Conservation (phyloP, 495 filamentous ascomycete species). For the Lasiosphaeriaceae sp. region DNA sequence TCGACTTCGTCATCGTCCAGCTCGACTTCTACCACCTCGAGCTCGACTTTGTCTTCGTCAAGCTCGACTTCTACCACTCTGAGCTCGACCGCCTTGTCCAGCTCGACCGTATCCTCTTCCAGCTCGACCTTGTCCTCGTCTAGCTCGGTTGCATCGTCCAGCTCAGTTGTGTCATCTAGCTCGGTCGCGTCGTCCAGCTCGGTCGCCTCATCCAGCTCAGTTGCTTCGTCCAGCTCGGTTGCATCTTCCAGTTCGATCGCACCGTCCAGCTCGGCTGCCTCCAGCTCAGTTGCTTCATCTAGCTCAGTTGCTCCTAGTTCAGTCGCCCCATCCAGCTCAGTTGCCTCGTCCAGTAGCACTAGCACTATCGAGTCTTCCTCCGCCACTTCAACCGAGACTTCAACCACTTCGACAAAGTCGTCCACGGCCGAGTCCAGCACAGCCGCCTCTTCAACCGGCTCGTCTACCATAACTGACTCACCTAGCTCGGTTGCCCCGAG, state of each 20-base stretch:
- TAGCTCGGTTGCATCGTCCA: constrained; percentile 18
- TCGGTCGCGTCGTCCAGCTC: constrained; percentile 13
- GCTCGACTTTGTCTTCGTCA: background rate
- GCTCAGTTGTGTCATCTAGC: constrained; percentile 9
- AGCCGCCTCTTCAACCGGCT: background rate
- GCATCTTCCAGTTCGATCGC: background rate
- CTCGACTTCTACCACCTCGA: constrained; percentile 5
- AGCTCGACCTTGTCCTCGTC: constrained; percentile 5
- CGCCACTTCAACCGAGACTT: no score
- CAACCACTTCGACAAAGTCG: no score
- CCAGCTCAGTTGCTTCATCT: background rate
- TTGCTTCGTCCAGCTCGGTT: background rate
- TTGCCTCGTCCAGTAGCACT: no score
- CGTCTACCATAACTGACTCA: background rate
- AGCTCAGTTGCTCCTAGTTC: constrained; percentile 1
- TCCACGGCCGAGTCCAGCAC: background rate
- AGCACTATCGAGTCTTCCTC: no score
- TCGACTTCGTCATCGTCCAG: background rate
- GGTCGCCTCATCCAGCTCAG: constrained; percentile 12
- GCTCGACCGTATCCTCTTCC: background rate
- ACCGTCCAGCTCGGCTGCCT: background rate
- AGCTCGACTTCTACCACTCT: constrained; percentile 17
- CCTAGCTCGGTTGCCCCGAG: background rate
- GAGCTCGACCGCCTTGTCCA: background rate
- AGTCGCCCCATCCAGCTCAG: background rate